These are phyloP conservation scores for Strigomonas galati DNA, from an alignment of 208 protist species.

Conservation along the genomic window DNA sequence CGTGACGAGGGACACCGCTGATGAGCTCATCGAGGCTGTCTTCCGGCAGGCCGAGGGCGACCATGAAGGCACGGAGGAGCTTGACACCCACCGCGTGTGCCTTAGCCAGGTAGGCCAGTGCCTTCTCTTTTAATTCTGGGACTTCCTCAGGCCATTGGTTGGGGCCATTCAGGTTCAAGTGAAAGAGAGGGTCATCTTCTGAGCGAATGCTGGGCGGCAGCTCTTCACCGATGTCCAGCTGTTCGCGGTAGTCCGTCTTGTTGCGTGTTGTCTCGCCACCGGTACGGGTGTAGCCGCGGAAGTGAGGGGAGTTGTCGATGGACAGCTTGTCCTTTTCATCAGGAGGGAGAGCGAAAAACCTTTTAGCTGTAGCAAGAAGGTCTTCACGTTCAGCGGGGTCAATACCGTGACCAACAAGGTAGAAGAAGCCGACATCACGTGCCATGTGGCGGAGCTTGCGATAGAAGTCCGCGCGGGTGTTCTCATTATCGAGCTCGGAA, in stretches of 20 bases:
- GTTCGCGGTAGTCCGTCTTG: constrained; percentile 13
- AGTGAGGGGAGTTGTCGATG: constrained; percentile 8
- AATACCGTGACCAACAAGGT: constrained; percentile 6
- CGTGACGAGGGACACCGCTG: not conserved
- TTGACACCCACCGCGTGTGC: not conserved
- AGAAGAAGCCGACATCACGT: constrained; percentile 7
- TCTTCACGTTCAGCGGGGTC: not conserved
- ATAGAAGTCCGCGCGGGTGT: constrained; percentile 9
- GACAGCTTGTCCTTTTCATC: constrained; percentile 7
- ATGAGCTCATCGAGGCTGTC: not conserved
- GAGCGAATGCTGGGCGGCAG: not conserved
- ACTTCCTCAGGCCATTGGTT: constrained; percentile 15
- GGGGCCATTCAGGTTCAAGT: constrained; percentile 13
- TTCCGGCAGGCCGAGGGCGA: constrained; percentile 10
- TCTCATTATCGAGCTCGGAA: constrained; percentile 4
- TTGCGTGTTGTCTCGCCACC: constrained; percentile 1
- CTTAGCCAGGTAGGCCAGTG: constrained; percentile 2
- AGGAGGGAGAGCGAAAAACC: constrained; percentile 6
- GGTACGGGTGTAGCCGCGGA: constrained; percentile 1
- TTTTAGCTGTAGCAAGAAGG: not conserved
- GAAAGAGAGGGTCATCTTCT: not conserved
- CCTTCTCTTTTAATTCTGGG: constrained; percentile 4
- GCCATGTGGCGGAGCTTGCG: not conserved
- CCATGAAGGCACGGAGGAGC: constrained; percentile 10
- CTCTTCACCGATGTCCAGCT: constrained; percentile 16